Evolutionary conservation across 2,329 filamentous ascomycete species (phyloP), one percentile per base, ranked within the genome.

Genomic region (Ascomycota sp.): DNA sequence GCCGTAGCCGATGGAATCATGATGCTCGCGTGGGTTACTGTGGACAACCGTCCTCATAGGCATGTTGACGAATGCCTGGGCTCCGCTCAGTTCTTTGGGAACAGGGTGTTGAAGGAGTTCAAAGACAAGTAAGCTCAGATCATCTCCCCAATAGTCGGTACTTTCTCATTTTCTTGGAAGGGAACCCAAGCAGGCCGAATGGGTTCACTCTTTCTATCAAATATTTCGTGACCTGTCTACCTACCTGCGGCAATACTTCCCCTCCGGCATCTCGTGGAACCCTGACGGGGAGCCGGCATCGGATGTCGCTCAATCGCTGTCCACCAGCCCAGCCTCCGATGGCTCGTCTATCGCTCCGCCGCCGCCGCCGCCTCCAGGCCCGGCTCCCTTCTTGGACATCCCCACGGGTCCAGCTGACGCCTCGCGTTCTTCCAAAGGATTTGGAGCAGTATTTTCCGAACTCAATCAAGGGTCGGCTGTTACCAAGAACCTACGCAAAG

Each of bases 41-140:
- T 89, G 33, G 79, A 91, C 34, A 66, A 61, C 41, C 83, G 82
- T 50, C 89, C 89, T 2, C 74, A 69, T 41, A 84, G 89, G 48
- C 80, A 84, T 46, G 77, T 95, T 32, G 75, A 75, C 32, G 84
- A 92, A 44, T 76, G 76, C 38, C 64, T 92, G 13, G 74, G 76
- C 25, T 76, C 82, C 33, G 81, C 84, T 29, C 77, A 95, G 52
- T 92, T 92, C 59, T 93, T 81, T 46, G 89, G 89, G 27, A 95
- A 98, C 60, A 73, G 84, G 44, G 80, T 98, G 28, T 60, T 95
- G 44, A 92, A 83, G 57, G 78, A 91, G 45, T 75, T 78, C 54
- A 93, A 91, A 57, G 84, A 71, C 34, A 70, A 66, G 61, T 62
- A 45, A 27, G 53, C n/a, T 9, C 12, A 6, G 5, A 6, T 16